phyloP scores from a whole-genome alignment of 2,329 filamentous ascomycete genomes.

The Chaetomium strumarium region DNA sequence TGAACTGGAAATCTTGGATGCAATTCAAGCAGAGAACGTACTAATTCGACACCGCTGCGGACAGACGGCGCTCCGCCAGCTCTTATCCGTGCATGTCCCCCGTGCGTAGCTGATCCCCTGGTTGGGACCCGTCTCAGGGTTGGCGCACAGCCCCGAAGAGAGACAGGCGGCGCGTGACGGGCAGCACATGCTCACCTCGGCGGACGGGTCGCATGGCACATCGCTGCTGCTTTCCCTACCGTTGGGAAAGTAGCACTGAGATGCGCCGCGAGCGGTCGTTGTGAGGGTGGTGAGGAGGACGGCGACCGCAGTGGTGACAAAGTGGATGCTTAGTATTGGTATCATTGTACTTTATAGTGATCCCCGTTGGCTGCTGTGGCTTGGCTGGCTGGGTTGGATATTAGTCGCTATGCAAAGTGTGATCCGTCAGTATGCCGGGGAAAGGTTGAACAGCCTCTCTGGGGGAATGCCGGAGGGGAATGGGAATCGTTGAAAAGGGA shows the following conservation, averaged over 20 bases:
- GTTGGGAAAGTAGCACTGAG: slow-evolving; percentile 11
- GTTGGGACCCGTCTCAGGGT: slow-evolving; percentile 5
- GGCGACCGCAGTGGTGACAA: no score
- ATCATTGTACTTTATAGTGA: no score
- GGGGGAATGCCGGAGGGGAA: no score
- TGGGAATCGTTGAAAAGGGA: no score
- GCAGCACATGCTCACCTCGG: slow-evolving; percentile 20
- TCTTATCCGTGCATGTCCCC: slow-evolving; percentile 16
- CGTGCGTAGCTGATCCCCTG: slow-evolving; percentile 13
- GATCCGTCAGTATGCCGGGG: no score
- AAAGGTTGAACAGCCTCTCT: no score
- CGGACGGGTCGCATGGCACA: slow-evolving; percentile 14
- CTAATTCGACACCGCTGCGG: slow-evolving; percentile 37
- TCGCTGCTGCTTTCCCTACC: slow-evolving; percentile 23
- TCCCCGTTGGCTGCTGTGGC: no score
- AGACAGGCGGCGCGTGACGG: slow-evolving; percentile 8
- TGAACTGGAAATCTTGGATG: no score
- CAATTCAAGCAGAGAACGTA: neutral
- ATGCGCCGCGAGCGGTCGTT: neutral
- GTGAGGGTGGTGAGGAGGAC: neutral
- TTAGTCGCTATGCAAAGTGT: no score
- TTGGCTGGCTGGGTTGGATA: no score
- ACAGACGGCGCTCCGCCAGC: slow-evolving; percentile 32
- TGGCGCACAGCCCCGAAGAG: slow-evolving; percentile 15
- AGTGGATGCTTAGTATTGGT: no score